Conservation (phyloP, 2,329 filamentous ascomycete genomes). For the Alternaria sp. region DNA sequence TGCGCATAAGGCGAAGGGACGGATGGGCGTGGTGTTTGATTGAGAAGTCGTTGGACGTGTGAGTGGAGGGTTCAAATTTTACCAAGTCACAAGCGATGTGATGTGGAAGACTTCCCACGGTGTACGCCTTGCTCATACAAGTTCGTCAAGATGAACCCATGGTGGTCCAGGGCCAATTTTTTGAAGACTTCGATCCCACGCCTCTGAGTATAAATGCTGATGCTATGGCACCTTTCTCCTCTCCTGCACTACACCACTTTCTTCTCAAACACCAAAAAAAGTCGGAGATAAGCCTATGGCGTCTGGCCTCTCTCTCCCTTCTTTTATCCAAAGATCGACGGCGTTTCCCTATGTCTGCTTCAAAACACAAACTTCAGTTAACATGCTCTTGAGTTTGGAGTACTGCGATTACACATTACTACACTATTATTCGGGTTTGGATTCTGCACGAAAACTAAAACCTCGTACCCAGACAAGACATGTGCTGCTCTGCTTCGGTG, state of each 20-base stretch:
- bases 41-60: neutral
- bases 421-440: no score
- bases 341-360: no score
- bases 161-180: neutral
- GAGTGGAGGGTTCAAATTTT: neutral
- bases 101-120: neutral
- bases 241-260: neutral
- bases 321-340: no score
- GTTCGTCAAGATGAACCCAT: neutral
- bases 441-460: no score
- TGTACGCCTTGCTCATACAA: neutral
- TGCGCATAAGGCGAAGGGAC: constrained; percentile 35
- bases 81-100: neutral
- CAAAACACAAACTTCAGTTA: no score
- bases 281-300: no score
- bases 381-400: neutral
- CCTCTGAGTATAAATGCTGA: no score
- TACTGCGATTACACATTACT: neutral
- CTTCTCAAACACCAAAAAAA: no score
- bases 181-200: neutral
- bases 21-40: constrained; percentile 42
- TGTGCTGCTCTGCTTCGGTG: neutral
- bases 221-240: neutral
- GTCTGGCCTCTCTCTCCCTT: no score
- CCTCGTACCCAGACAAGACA: no score